Base-by-base conservation (phyloP, 1,284 basidiomycete species). In the Sanghuangporus sanghuang region DNA sequence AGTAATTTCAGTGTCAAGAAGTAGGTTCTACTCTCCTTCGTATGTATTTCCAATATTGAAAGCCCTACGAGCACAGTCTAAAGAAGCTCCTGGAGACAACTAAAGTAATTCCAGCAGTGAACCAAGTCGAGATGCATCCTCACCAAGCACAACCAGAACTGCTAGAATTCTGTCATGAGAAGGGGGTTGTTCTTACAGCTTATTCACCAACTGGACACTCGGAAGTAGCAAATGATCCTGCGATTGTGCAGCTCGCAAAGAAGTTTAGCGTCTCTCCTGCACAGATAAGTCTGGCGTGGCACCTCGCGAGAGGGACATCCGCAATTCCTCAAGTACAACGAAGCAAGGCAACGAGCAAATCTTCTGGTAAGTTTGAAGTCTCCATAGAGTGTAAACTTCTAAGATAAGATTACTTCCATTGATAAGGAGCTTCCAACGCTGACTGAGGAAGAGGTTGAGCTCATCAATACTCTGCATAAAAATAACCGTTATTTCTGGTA, bases 91-190 rank as follows among this genome's bases (percentile, higher is more conserved):
- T 80, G 36, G 71, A 74, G 61, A 70, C 71, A 2, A 74, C 74
- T n/a, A 74, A 74, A 16, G 68, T 78, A 64, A 71, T 74, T 27
- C 80, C 80, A 2, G 78, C 76, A 16, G 75, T 81, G 53, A 81
- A 81, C 68, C 79, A 82, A 67, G 77, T 72, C 76, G 63, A 77
- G 77, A 68, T 78, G 73, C 63, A 81, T 67, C 76, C 78, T 54
- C 76, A 77, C 67, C 68, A 69, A 32, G 64, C 72, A 6, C 75
- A 75, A 48, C 71, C 69, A 8, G 73, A 75, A 16, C 67, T 80
- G 16, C 65, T 81, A 52, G 71, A 73, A 18, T 79, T 71, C 68
- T 75, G 76, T 68, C 67, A 70, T 21, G 67, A 71, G 57, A 72
- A 81, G 56, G 72, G 73, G 39, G 78, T 82, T 66, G 72, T 73